Evolutionary conservation across 495 filamentous ascomycete species (phyloP).

Genomic region (Penicillium desertorum): DNA sequence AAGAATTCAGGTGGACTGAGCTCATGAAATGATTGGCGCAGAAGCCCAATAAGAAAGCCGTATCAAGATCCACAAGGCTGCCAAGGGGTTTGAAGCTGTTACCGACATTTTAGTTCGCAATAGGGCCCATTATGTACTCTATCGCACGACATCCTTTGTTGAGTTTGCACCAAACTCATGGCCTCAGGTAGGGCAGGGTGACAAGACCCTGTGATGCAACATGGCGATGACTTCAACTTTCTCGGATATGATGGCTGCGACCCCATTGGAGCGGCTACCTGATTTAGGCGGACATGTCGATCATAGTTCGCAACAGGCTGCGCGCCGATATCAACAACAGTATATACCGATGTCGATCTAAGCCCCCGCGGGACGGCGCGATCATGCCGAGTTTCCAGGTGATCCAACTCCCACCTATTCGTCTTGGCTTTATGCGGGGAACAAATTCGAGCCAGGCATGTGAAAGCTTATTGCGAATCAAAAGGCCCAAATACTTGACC

Average conservation of each 20-base stretch:
- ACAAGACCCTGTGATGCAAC: constrained; percentile 27
- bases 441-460: background rate
- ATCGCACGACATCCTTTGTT: background rate
- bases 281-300: constrained; percentile 12
- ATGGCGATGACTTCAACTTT: constrained; percentile 16
- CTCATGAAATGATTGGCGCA: constrained; percentile 8
- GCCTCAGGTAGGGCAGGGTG: constrained; percentile 24
- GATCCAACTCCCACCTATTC: constrained; percentile 19
- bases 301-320: constrained; percentile 18
- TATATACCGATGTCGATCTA: background rate
- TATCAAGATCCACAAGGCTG: constrained; percentile 14
- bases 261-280: constrained; percentile 13
- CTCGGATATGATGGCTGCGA: background rate
- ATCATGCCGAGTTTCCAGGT: constrained; percentile 28
- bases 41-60: constrained; percentile 10
- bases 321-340: constrained; percentile 9
- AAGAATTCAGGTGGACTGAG: background rate
- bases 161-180: background rate
- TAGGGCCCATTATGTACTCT: constrained; percentile 13
- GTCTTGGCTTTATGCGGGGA: constrained; percentile 15
- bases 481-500: background rate
- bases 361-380: constrained; percentile 8
- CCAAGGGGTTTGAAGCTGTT: constrained; percentile 5
- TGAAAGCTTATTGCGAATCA: background rate
- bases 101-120: constrained; percentile 2